Percentiles rank a stretch among this genome's conserved stretches.
Evolutionary conservation across 2,329 filamentous ascomycete species (phyloP).

Genomic region (Fusarium sacchari): DNA sequence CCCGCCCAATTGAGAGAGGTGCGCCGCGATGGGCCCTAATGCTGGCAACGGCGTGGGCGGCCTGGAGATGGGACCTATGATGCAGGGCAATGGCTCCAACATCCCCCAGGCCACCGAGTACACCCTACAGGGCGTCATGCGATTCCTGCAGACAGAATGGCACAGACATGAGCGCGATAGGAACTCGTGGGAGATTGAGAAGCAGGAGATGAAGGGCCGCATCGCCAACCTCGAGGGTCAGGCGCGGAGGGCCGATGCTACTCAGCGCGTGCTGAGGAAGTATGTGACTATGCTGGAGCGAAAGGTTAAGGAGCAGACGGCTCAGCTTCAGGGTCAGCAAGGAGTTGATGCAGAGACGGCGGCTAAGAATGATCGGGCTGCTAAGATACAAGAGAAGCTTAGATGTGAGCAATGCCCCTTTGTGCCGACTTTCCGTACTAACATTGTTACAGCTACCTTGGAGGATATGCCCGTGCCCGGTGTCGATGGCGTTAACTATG

Average conservation of each 20-base stretch:
- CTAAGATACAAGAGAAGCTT: slow-evolving; percentile 66
- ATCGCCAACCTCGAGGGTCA: slow-evolving; percentile 96
- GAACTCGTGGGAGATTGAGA: slow-evolving; percentile 99
- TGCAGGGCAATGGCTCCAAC: slow-evolving; percentile 58
- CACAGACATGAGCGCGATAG: slow-evolving; percentile 97
- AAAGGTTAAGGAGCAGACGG: slow-evolving; percentile 84
- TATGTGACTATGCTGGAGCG: slow-evolving; percentile 90
- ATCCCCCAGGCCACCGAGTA: slow-evolving; percentile 70
- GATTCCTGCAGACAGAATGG: slow-evolving; percentile 99
- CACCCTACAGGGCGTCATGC: slow-evolving; percentile 86
- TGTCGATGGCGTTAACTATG: slow-evolving; percentile 58
- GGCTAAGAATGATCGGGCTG: slow-evolving; percentile 62
- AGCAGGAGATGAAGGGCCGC: slow-evolving; percentile 97
- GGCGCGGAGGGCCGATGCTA: slow-evolving; percentile 83
- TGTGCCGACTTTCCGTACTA: slow-evolving; percentile 9
- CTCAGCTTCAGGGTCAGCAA: slow-evolving; percentile 67
- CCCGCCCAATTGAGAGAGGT: slow-evolving; percentile 49
- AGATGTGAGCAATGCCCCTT: slow-evolving; percentile 55
- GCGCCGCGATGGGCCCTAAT: slow-evolving; percentile 55
- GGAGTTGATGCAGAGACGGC: slow-evolving; percentile 53
- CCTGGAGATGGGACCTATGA: slow-evolving; percentile 57
- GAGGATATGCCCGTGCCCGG: slow-evolving; percentile 57
- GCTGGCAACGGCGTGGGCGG: slow-evolving; percentile 58
- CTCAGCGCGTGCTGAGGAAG: slow-evolving; percentile 89
- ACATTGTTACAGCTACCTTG: slow-evolving; percentile 50